A percentile compares a stretch with the other conserved stretches of the same genome.
These are phyloP conservation scores for Hypoxylon sp. DNA, from an alignment of 2,329 filamentous ascomycete genomes.

Conservation along the genomic window DNA sequence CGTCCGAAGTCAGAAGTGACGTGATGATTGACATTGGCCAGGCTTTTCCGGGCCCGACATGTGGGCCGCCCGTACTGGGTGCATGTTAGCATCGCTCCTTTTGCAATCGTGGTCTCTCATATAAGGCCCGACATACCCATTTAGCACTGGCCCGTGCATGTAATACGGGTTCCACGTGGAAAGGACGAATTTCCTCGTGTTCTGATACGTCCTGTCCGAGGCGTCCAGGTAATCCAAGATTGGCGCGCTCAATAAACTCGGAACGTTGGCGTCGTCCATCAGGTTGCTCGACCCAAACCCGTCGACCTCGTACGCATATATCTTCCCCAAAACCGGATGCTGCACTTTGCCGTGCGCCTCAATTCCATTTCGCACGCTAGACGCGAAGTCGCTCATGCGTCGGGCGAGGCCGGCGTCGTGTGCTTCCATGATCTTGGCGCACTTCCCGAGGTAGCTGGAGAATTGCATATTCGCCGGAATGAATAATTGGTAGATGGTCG, in stretches of 20 bases:
- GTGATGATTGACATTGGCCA: conserved; percentile 92
- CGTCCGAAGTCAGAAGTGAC: conserved; percentile 76
- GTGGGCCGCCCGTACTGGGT: conserved; percentile 64
- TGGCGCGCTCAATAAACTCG: conserved; percentile 69
- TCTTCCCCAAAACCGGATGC: conserved; percentile 71
- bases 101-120: conserved; percentile 26
- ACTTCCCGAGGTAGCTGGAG: conserved; percentile 65
- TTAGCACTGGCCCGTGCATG: conserved; percentile 67
- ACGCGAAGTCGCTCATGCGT: conserved; percentile 67
- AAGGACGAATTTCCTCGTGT: conserved; percentile 83
- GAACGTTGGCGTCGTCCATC: conserved; percentile 76
- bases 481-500: conserved; percentile 82
- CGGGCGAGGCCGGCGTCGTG: conserved; percentile 54
- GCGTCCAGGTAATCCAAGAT: conserved; percentile 66
- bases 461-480: conserved; percentile 85
- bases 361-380: conserved; percentile 75
- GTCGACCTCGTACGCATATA: conserved; percentile 79
- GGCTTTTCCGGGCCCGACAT: conserved; percentile 75
- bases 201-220: conserved; percentile 75
- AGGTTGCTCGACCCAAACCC: conserved; percentile 72
- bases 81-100: conserved; percentile 32
- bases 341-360: conserved; percentile 76
- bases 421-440: conserved; percentile 56
- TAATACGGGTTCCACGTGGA: conserved; percentile 81
- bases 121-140: conserved; percentile 56